Evolutionary conservation across 495 filamentous ascomycete species (phyloP), one percentile per base, ranked within the genome.

Genomic region (Podospora bellae-mahoneyi): DNA sequence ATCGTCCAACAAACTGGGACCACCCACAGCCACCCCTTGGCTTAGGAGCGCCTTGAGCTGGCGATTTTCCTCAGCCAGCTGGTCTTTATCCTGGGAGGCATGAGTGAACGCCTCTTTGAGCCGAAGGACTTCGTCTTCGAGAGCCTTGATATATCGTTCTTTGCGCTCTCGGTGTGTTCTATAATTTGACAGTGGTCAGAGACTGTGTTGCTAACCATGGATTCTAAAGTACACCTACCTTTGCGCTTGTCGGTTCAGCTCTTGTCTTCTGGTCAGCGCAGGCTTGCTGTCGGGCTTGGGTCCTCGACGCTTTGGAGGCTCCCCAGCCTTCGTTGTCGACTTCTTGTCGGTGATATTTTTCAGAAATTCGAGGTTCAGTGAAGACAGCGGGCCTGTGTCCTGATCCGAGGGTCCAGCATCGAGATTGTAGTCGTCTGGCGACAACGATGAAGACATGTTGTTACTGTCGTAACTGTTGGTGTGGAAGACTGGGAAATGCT

Each of bases 221-320:
- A 27, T n/a, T 10, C n/a, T 15, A 27, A 4, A 34, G 67, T 5
- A 20, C 15, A 30, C 75, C 72, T 88, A 95, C 94, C 94, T 89
- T 78, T 99, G 95, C 30, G 95, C 95, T 81, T 97, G 94, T 65
- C 95, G 87, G 75, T 99, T 99, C 60, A 97, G 79, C 75, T 99
- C 95, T 74, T 99, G 95, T 60, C 94, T 85, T 54, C 94, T 84
- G n/a, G 94, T 99, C 71, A 96, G 79, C 60, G 95, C 93, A 4
- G 95, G 95, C 73, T 97, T 97, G 81, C 92, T 96, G 77, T 98
- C 95, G 28, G 95, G 95, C 73, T 99, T 99, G 0, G 95, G 95
- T 2, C 95, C 95, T 73, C 95, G 86, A 66, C 91, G 87, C 79
- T 99, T 99, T 4, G 92, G 88, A 26, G 91, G 83, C 71, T 95